Evolutionary conservation across 345 rosid genomes (phyloP).

Genomic region (Theobroma cacao): DNA sequence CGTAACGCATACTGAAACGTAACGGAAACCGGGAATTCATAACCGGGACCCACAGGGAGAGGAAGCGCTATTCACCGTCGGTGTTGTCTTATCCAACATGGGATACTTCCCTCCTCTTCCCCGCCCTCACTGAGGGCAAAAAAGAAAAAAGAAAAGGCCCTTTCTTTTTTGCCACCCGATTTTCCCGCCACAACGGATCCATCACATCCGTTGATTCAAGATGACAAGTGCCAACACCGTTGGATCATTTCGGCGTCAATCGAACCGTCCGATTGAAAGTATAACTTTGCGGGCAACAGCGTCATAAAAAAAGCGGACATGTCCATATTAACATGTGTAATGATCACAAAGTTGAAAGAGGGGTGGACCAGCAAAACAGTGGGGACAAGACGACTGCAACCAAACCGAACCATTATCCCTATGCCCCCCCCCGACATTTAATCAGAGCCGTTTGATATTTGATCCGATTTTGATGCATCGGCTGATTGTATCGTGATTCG

Average conservation of each 20-base stretch:
- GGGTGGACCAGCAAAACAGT: conserved; percentile 15
- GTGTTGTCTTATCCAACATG: conserved; percentile 41
- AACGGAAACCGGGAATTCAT: conserved; percentile 26
- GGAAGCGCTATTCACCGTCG: conserved; percentile 33
- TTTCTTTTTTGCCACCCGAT: conserved; percentile 25
- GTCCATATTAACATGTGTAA: conserved; percentile 28
- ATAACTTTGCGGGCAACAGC: no score
- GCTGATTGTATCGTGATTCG: no score
- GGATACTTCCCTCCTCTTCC: neutral
- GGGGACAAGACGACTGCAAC: neutral
- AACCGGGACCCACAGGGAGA: conserved; percentile 20
- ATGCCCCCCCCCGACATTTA: neutral
- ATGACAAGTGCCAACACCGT: neutral
- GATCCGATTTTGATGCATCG: neutral
- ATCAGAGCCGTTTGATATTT: neutral
- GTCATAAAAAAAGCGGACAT: conserved; percentile 4
- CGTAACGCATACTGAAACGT: conserved; percentile 9
- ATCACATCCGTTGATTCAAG: conserved; percentile 14
- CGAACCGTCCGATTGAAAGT: conserved; percentile 14
- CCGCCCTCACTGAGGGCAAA: neutral
- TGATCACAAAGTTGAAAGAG: conserved; percentile 32
- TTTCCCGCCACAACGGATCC: conserved; percentile 43
- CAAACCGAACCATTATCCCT: neutral
- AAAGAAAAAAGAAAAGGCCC: neutral
- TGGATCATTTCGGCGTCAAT: neutral